These are phyloP conservation scores for Periconia digitata DNA, from an alignment of 2,329 filamentous ascomycete species.

Conservation along the genomic window DNA sequence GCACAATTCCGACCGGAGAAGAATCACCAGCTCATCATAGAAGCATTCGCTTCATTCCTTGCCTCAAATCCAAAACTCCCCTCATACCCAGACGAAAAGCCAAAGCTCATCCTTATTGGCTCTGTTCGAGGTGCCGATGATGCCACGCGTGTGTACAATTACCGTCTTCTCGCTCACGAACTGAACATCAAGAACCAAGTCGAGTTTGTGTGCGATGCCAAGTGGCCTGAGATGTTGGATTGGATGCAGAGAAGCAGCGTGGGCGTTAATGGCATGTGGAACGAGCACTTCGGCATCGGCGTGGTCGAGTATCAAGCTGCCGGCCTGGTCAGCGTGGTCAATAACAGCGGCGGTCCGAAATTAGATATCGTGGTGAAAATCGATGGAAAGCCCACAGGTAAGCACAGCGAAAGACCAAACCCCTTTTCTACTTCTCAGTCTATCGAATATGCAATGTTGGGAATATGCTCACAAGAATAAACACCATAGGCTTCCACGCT, in stretches of 20 bases:
- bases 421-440: not conserved
- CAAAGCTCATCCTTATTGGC: constrained; percentile 79
- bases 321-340: constrained; percentile 88
- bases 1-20: constrained; percentile 98
- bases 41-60: constrained; percentile 79
- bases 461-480: constrained; percentile 2
- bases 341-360: constrained; percentile 90
- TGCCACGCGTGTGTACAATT: constrained; percentile 80
- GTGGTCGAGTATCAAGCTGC: constrained; percentile 98
- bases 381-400: constrained; percentile 76
- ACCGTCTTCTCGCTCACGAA: constrained; percentile 83
- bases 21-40: constrained; percentile 85
- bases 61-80: constrained; percentile 27
- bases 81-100: constrained; percentile 53
- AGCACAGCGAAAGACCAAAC: constrained; percentile 4
- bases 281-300: constrained; percentile 98
- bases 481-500: constrained; percentile 75
- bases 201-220: constrained; percentile 85
- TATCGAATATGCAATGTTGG: not conserved
- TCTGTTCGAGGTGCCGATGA: constrained; percentile 86
- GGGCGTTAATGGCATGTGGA: constrained; percentile 99
- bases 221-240: constrained; percentile 82
- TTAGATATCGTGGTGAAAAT: constrained; percentile 85
- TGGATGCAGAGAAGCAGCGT: constrained; percentile 77
- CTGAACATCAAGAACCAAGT: constrained; percentile 78